Percentiles rank a stretch among this genome's conserved stretches.
phyloP scores from a whole-genome alignment of 139 green algal species.

The Protoeuglena noctilucae region DNA sequence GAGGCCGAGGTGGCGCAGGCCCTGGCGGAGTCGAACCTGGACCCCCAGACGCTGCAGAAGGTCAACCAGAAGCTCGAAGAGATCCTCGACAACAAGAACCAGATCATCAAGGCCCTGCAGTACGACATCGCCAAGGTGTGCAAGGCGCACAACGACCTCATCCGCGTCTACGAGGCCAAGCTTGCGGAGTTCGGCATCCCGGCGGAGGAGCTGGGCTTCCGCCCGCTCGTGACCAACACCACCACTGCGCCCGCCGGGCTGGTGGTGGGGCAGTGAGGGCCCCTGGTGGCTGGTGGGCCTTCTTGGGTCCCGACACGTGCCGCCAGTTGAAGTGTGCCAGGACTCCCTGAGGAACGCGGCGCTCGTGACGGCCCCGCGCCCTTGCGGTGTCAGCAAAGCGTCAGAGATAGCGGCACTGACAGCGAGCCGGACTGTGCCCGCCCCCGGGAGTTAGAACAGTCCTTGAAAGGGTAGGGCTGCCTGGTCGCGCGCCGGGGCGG shows the following conservation, averaged over 20 bases:
- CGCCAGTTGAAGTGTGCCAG: too few relatives aligned
- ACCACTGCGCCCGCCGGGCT: conserved; percentile 47
- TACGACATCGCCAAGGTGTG: conserved; percentile 67
- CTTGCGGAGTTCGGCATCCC: conserved; percentile 62
- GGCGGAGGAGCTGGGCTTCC: conserved; percentile 63
- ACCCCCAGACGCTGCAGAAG: conserved; percentile 41
- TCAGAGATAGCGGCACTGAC: too few relatives aligned
- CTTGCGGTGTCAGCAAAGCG: too few relatives aligned
- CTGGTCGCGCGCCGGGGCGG: too few relatives aligned
- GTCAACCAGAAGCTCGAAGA: conserved; percentile 52
- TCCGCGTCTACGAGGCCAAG: conserved; percentile 72
- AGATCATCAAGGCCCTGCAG: conserved; percentile 51
- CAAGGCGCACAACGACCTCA: conserved; percentile 78
- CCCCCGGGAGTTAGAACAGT: too few relatives aligned
- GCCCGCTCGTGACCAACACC: conserved; percentile 58
- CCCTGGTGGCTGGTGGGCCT: too few relatives aligned
- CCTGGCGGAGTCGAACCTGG: conserved; percentile 58
- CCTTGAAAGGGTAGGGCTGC: too few relatives aligned
- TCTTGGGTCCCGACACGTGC: too few relatives aligned
- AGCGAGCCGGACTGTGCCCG: too few relatives aligned
- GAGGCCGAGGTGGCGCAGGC: conserved; percentile 66
- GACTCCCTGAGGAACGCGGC: too few relatives aligned
- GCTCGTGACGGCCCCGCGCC: too few relatives aligned
- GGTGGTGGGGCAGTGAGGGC: conserved; percentile 48
- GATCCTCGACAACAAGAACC: conserved; percentile 67